These are phyloP conservation scores for Epichloe uncinata DNA, from an alignment of 2,329 filamentous ascomycete genomes.

Conservation along the genomic window DNA sequence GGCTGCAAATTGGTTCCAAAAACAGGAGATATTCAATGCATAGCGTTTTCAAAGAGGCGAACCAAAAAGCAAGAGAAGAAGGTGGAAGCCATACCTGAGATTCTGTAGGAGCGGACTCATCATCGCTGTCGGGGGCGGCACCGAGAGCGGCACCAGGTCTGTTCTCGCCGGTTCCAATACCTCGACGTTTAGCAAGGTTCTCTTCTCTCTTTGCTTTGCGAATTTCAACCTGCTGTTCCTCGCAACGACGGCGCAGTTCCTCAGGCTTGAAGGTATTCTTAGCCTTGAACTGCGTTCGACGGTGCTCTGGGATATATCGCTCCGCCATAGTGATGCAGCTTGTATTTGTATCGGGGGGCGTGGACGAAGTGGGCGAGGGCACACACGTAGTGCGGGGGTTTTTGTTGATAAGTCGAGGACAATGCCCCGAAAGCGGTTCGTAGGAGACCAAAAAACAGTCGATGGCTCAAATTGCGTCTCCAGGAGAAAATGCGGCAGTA, in stretches of 20 bases:
- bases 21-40: constrained; percentile 2
- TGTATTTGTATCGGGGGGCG: background rate
- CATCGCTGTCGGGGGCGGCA: constrained; percentile 89
- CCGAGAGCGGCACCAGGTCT: constrained; percentile 71
- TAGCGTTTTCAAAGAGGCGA: background rate
- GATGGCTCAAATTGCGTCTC: background rate
- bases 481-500: background rate
- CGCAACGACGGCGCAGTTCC: constrained; percentile 92
- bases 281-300: constrained; percentile 98
- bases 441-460: background rate
- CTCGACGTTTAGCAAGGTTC: constrained; percentile 95
- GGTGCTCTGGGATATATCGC: constrained; percentile 98
- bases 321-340: constrained; percentile 64
- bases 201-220: constrained; percentile 97
- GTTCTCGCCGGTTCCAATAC: constrained; percentile 71
- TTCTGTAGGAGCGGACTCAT: constrained; percentile 90
- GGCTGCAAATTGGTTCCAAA: background rate
- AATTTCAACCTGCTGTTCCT: constrained; percentile 99
- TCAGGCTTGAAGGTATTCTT: constrained; percentile 99
- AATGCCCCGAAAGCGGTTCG: background rate
- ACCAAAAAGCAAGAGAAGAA: background rate
- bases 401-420: constrained; percentile 4
- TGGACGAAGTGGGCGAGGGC: constrained; percentile 3
- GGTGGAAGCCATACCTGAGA: constrained; percentile 57
- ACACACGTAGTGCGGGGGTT: constrained; percentile 4